Evolutionary conservation across 1,284 basidiomycete species (phyloP).

Genomic region (Melampsora abietis-canadensis): DNA sequence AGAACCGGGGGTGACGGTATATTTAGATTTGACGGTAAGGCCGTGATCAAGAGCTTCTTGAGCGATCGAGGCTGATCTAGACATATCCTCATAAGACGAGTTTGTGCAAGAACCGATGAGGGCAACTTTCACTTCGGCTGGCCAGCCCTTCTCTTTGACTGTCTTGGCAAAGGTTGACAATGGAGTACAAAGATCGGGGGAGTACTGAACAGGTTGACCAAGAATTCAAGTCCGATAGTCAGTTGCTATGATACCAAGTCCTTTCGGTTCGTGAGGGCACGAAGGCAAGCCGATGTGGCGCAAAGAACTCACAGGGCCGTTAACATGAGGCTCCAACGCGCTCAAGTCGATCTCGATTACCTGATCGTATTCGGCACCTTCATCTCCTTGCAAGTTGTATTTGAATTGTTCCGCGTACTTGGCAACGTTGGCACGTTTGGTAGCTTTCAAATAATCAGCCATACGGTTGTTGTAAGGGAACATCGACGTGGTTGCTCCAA

Average conservation of each 20-base stretch:
- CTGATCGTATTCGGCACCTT: slow-evolving; percentile 89
- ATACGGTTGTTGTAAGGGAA: slow-evolving; percentile 99
- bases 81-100: slow-evolving; percentile 99
- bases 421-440: slow-evolving; percentile 83
- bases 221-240: too few relatives aligned
- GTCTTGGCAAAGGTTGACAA: slow-evolving; percentile 90
- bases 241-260: too few relatives aligned
- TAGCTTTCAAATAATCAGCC: slow-evolving; percentile 87
- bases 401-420: slow-evolving; percentile 84
- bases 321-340: slow-evolving; percentile 97
- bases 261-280: not conserved
- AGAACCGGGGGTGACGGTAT: slow-evolving; percentile 96
- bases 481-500: slow-evolving; percentile 95
- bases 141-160: slow-evolving; percentile 95
- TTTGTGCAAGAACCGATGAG: slow-evolving; percentile 99
- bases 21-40: slow-evolving; percentile 83
- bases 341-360: slow-evolving; percentile 90
- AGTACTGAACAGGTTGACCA: slow-evolving; percentile 74
- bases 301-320: slow-evolving; percentile 66
- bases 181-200: slow-evolving; percentile 59
- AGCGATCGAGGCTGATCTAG: slow-evolving; percentile 89
- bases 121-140: slow-evolving; percentile 90
- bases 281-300: not conserved
- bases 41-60: slow-evolving; percentile 82
- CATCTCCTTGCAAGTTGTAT: slow-evolving; percentile 86